Evolutionary conservation across 768 basidiomycete genomes (phyloP).

Genomic region (Kwoniella sp.): DNA sequence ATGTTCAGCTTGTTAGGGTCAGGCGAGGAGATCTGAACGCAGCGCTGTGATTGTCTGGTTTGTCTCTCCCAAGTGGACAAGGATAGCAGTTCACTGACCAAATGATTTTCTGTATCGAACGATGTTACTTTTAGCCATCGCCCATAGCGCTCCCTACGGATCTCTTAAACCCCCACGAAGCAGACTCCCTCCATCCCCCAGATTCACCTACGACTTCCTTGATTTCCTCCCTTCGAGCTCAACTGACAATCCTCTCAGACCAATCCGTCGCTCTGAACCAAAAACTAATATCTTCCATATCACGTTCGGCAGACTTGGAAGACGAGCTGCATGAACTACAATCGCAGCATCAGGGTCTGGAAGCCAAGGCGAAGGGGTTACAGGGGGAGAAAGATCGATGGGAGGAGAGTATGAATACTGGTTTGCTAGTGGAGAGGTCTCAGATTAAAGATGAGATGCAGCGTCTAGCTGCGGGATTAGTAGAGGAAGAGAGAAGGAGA

Average conservation of each 20-base stretch:
- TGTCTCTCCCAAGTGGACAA: too few species aligned
- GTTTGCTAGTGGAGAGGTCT: constrained; percentile 84
- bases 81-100: too few species aligned
- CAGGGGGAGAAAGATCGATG: constrained; percentile 85
- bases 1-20: too few species aligned
- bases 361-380: constrained; percentile 69
- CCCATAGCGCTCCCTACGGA: constrained; percentile 13
- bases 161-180: constrained; percentile 33
- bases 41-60: too few species aligned
- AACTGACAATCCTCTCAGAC: constrained; percentile 81
- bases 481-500: constrained; percentile 86
- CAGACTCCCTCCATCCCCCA: constrained; percentile 62
- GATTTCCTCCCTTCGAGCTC: constrained; percentile 74
- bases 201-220: constrained; percentile 68
- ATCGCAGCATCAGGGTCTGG: constrained; percentile 57
- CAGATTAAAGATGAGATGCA: constrained; percentile 90
- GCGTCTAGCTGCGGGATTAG: constrained; percentile 89
- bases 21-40: too few species aligned
- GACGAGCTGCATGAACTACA: constrained; percentile 72
- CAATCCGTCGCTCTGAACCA: constrained; percentile 88
- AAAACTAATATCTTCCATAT: constrained; percentile 90
- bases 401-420: constrained; percentile 84
- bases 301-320: constrained; percentile 87
- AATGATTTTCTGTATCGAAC: too few species aligned
- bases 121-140: too few species aligned